Conservation (phyloP, 1,139 yeast species). For the Hyphopichia fennica region DNA sequence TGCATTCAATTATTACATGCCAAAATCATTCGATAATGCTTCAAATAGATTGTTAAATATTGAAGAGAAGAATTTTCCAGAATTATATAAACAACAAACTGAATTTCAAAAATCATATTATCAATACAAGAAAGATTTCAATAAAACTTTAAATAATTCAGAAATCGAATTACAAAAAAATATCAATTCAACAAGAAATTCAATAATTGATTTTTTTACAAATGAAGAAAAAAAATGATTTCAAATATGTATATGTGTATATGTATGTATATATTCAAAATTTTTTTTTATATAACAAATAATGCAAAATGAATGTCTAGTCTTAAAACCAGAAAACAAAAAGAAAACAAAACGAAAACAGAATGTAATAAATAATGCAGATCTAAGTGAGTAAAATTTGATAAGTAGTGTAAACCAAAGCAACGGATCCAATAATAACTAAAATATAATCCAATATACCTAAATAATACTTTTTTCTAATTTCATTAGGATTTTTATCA, state of each 20-base stretch:
- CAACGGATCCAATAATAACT: slow-evolving; percentile 55
- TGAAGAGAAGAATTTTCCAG: slow-evolving; percentile 53
- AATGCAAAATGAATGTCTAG: slow-evolving; percentile 1
- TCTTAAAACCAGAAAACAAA: neutral
- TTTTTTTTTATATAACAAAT: too few species aligned
- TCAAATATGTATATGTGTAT: slow-evolving; percentile 5
- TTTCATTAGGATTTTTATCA: slow-evolving; percentile 4
- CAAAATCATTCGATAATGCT: slow-evolving; percentile 26
- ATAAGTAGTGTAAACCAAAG: slow-evolving; percentile 66
- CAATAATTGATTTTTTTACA: slow-evolving; percentile 17
- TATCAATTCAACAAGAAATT: slow-evolving; percentile 31
- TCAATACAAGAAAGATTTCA: slow-evolving; percentile 12
- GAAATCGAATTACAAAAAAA: slow-evolving; percentile 16
- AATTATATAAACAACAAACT: slow-evolving; percentile 25
- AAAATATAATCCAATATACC: slow-evolving; percentile 46
- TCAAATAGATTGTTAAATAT: slow-evolving; percentile 50
- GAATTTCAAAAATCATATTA: slow-evolving; percentile 8
- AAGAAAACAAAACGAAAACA: slow-evolving; percentile 1
- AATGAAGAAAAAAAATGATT: slow-evolving; percentile 8
- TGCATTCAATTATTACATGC: slow-evolving; percentile 40
- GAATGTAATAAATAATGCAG: neutral
- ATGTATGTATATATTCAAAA: neutral
- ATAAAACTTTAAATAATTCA: slow-evolving; percentile 11
- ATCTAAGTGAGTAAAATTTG: slow-evolving; percentile 34
- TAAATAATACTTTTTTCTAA: slow-evolving; percentile 23